These are phyloP conservation scores for Flaveria bidentis DNA, from an alignment of 129 eudicot species.

Conservation along the genomic window DNA sequence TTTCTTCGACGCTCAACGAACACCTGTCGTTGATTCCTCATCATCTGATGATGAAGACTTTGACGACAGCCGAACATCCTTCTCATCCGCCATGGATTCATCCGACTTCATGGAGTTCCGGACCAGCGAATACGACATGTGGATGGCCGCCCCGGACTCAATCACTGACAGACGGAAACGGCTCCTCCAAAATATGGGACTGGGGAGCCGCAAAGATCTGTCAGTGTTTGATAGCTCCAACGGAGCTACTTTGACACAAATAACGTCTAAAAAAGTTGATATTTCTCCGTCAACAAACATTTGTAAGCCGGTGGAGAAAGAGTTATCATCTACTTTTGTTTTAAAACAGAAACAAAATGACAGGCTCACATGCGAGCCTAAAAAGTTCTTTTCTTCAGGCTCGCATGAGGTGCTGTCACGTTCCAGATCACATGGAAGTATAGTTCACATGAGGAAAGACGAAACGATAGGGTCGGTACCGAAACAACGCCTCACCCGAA, in stretches of 20 bases:
- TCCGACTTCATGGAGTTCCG: constrained; percentile 23
- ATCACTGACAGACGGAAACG: constrained; percentile 67
- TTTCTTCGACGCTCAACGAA: constrained; percentile 54
- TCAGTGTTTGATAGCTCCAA: constrained; percentile 34
- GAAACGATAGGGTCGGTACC: constrained; percentile 28
- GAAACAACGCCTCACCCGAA: constrained; percentile 28
- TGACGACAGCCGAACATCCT: constrained; percentile 52
- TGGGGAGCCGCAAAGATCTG: constrained; percentile 59
- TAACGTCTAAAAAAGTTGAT: not conserved
- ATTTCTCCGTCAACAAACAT: not conserved
- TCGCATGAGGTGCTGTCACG: constrained; percentile 13
- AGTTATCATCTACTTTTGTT: not conserved
- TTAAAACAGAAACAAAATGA: constrained; percentile 18
- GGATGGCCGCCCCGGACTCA: constrained; percentile 83
- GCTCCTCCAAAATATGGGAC: constrained; percentile 81
- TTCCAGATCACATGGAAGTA: constrained; percentile 24
- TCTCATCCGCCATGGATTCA: constrained; percentile 48
- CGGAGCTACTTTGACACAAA: constrained; percentile 24
- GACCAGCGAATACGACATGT: constrained; percentile 53
- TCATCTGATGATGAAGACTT: constrained; percentile 63
- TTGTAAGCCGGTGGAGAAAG: constrained; percentile 14
- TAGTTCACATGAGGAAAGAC: constrained; percentile 18
- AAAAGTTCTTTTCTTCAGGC: not conserved
- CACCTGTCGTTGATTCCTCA: constrained; percentile 50
- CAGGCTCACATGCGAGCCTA: not conserved